Evolutionary conservation across 2,329 filamentous ascomycete species (phyloP), one percentile per base, ranked within the genome.

Genomic region (Diatrype stigma): DNA sequence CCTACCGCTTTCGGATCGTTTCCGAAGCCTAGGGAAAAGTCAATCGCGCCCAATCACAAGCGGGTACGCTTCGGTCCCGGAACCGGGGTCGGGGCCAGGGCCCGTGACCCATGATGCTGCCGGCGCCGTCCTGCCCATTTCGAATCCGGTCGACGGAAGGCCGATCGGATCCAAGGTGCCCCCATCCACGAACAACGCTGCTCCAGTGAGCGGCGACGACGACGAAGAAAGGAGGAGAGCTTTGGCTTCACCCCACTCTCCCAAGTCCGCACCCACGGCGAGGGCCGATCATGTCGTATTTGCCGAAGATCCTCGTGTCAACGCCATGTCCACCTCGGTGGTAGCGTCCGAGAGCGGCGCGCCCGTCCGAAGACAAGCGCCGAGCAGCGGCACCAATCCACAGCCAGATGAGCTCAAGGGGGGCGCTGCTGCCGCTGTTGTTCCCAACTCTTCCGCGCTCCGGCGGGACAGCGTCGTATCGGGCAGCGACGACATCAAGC

Each of bases 371-470:
- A n/a, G n/a, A n/a, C n/a, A n/a, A n/a, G n/a, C n/a, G n/a, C n/a
- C n/a, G n/a, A n/a, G n/a, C n/a, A n/a, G n/a, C n/a, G n/a, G n/a
- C n/a, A n/a, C n/a, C n/a, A n/a, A n/a, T n/a, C n/a, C n/a, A n/a
- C n/a, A n/a, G n/a, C n/a, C n/a, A 4, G 61, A 63, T 37, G 68
- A 74, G 37, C 58, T 74, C 32, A 63, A 64, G 32, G 60, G 64
- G 6, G 64, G 69, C 48, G 30, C 30, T 14, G 30, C 30, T 14
- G 14, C 30, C 30, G 7, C n/a, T n/a, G n/a, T n/a, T n/a, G n/a
- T n/a, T n/a, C n/a, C n/a, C n/a, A n/a, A n/a, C n/a, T n/a, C n/a
- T n/a, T n/a, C n/a, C n/a, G n/a, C n/a, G n/a, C n/a, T n/a, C n/a
- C n/a, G n/a, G n/a, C n/a, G n/a, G n/a, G n/a, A n/a, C n/a, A n/a